A percentile compares a stretch with the other conserved stretches of the same genome.
These are phyloP conservation scores for Cicer cuneatum DNA, from an alignment of 306 rosid species.

Conservation along the genomic window DNA sequence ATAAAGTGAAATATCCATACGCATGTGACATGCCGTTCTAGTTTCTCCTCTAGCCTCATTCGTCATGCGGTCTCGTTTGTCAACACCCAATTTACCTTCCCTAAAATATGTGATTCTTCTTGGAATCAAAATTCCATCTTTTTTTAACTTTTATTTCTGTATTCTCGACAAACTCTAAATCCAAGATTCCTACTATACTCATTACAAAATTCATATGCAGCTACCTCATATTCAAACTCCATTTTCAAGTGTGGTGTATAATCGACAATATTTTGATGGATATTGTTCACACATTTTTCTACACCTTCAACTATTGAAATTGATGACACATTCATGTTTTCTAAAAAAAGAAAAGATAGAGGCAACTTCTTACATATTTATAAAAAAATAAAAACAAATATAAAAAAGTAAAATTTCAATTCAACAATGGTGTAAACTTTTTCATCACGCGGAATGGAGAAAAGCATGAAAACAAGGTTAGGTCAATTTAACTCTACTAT, in stretches of 20 bases:
- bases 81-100: background rate
- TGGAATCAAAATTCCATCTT: conserved; percentile 3
- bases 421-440: too few relatives aligned
- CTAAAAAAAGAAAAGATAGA: background rate
- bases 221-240: background rate
- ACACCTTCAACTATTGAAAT: conserved; percentile 5
- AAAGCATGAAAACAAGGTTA: background rate
- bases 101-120: background rate
- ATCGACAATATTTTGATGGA: background rate
- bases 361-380: background rate
- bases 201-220: conserved; percentile 11
- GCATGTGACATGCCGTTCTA: background rate
- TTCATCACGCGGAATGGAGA: background rate
- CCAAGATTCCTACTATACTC: background rate
- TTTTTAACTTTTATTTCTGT: background rate
- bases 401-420: too few relatives aligned
- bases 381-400: background rate
- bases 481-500: background rate
- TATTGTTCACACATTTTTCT: background rate
- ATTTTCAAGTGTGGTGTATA: background rate
- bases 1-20: conserved; percentile 11
- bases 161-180: conserved; percentile 1
- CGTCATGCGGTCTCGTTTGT: background rate
- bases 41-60: background rate
- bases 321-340: background rate